Percentiles rank a stretch among this genome's conserved stretches.
Evolutionary conservation across 1,284 basidiomycete species (phyloP).

Genomic region (Albatrellus sp.): DNA sequence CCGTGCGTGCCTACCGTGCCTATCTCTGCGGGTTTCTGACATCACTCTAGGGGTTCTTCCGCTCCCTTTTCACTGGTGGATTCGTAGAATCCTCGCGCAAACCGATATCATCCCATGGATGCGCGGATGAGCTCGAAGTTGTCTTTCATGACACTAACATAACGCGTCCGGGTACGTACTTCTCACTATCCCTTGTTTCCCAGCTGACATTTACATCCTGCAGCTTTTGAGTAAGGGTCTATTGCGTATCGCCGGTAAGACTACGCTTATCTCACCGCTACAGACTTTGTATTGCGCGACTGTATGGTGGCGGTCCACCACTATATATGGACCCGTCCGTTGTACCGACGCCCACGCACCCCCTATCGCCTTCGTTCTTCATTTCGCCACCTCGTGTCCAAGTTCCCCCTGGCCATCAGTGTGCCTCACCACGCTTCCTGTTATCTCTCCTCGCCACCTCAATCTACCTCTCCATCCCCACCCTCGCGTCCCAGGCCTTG

Average conservation of each 20-base stretch:
- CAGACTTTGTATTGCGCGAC: conserved; percentile 71
- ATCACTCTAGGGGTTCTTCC: conserved; percentile 62
- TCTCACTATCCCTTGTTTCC: background rate
- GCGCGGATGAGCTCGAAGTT: conserved; percentile 42
- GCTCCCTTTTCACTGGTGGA: conserved; percentile 71
- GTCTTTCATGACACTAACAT: conserved; percentile 80
- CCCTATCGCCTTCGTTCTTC: conserved; percentile 56
- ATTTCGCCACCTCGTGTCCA: conserved; percentile 17
- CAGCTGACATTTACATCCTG: background rate
- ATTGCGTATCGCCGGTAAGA: background rate
- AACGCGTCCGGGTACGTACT: conserved; percentile 57
- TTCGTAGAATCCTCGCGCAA: conserved; percentile 40
- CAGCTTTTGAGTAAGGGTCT: conserved; percentile 48
- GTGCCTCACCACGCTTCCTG: conserved; percentile 72
- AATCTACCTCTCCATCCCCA: conserved; percentile 76
- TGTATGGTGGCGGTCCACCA: conserved; percentile 78
- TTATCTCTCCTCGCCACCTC: conserved; percentile 81
- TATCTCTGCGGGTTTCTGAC: background rate
- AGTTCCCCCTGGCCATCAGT: conserved; percentile 45
- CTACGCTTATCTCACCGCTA: background rate
- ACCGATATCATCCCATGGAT: conserved; percentile 11
- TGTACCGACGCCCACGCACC: conserved; percentile 52
- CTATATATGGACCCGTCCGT: conserved; percentile 57
- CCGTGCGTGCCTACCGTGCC: conserved; percentile 32
- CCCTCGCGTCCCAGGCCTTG: conserved; percentile 66